A percentile compares a stretch with the other conserved stretches of the same genome.
Evolutionary conservation across 257 asterid genomes (phyloP).

Genomic region (Thymus mandschuricus): DNA sequence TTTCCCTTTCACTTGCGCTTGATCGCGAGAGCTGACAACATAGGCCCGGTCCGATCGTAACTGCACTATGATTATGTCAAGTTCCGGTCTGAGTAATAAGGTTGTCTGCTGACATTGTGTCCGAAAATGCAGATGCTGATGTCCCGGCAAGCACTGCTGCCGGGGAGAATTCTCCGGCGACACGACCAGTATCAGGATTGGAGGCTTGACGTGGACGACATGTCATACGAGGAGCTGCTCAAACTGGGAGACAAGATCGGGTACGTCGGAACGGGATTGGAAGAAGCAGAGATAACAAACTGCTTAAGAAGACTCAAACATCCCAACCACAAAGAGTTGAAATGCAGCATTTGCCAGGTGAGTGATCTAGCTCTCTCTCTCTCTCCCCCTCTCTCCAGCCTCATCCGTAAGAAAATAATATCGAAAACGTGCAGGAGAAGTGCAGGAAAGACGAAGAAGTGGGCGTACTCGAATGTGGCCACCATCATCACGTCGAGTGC

Average conservation of each 20-base stretch:
- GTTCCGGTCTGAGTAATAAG: neutral
- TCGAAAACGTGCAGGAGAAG: constrained; percentile 46
- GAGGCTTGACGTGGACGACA: constrained; percentile 59
- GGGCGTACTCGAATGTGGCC: constrained; percentile 56
- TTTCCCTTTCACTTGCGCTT: neutral
- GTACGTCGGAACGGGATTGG: constrained; percentile 54
- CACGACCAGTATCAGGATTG: constrained; percentile 44
- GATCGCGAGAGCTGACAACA: too few species aligned
- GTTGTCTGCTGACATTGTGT: neutral
- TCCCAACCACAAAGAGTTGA: constrained; percentile 42
- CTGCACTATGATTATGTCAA: neutral
- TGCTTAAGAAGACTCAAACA: constrained; percentile 44
- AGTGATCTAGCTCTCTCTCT: neutral
- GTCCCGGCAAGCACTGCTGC: constrained; percentile 38
- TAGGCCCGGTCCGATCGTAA: too few species aligned
- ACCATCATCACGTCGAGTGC: constrained; percentile 63
- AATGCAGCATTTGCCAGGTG: constrained; percentile 73
- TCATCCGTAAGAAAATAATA: neutral
- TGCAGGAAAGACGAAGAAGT: constrained; percentile 41
- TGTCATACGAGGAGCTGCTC: constrained; percentile 72
- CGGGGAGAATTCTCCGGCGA: constrained; percentile 33
- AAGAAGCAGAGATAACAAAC: constrained; percentile 49
- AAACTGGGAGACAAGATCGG: constrained; percentile 63
- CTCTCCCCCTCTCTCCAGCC: neutral
- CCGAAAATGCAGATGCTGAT: constrained; percentile 41